phyloP scores from a whole-genome alignment of 1,284 basidiomycete genomes.

The Irpex lacteus region DNA sequence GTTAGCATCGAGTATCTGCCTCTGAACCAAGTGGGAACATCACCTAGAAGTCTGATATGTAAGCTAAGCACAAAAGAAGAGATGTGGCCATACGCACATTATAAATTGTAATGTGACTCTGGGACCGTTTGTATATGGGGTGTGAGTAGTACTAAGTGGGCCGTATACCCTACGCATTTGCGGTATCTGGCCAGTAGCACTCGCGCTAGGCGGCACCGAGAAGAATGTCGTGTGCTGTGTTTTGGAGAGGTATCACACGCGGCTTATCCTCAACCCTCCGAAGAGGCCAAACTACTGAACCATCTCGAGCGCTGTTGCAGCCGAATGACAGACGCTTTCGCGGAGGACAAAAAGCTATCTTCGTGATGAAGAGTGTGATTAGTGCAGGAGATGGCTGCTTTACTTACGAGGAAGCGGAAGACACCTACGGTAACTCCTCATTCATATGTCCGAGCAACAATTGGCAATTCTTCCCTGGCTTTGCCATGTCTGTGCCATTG shows the following conservation, averaged over 20 bases:
- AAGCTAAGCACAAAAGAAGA: background rate
- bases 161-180: no score
- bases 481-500: background rate
- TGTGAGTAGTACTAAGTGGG: no score
- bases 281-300: no score
- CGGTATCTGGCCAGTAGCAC: no score
- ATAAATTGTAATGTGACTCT: no score
- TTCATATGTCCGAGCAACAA: background rate
- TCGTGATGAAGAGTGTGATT: background rate
- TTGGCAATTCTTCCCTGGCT: background rate
- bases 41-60: background rate
- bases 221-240: no score
- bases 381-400: background rate
- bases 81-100: no score
- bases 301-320: background rate
- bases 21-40: background rate
- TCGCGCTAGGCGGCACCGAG: no score
- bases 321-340: background rate
- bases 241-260: no score
- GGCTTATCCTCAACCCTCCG: no score
- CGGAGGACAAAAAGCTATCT: background rate
- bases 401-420: background rate
- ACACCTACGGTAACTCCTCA: background rate
- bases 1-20: no score
- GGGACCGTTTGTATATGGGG: no score